phyloP scores from a whole-genome alignment of 2,329 filamentous ascomycete genomes.

The Beauveria rudraprayagi region DNA sequence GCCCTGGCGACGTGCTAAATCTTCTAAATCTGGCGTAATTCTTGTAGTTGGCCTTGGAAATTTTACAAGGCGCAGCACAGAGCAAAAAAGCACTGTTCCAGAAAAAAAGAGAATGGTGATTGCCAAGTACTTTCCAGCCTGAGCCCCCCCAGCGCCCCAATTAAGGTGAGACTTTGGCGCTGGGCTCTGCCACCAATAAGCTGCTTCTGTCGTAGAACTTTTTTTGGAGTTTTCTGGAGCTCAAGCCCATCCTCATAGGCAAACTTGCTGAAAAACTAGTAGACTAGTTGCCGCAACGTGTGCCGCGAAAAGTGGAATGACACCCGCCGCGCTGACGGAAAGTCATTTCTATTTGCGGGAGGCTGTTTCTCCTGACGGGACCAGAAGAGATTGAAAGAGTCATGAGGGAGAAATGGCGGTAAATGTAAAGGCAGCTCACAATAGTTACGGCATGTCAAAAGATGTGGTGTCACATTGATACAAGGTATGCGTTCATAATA shows the following conservation, averaged over 20 bases:
- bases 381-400: neutral
- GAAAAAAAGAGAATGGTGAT: too few relatives aligned
- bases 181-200: neutral
- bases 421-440: neutral
- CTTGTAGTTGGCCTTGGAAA: neutral
- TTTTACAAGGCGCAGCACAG: neutral
- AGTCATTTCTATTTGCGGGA: neutral
- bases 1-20: neutral
- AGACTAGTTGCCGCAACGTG: neutral
- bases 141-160: neutral
- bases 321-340: neutral
- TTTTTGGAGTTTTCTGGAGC: neutral
- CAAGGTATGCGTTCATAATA: neutral
- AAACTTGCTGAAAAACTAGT: neutral
- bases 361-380: too few relatives aligned
- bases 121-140: neutral
- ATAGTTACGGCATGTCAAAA: neutral
- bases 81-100: too few relatives aligned
- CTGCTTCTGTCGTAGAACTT: neutral
- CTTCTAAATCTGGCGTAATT: neutral
- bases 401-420: neutral
- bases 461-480: too few relatives aligned
- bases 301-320: neutral
- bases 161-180: slow-evolving; percentile 7
- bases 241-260: neutral